Evolutionary conservation across 1,139 yeast species (phyloP), one percentile per base, ranked within the genome.

Genomic region (Nakaseomyces nivariensis): DNA sequence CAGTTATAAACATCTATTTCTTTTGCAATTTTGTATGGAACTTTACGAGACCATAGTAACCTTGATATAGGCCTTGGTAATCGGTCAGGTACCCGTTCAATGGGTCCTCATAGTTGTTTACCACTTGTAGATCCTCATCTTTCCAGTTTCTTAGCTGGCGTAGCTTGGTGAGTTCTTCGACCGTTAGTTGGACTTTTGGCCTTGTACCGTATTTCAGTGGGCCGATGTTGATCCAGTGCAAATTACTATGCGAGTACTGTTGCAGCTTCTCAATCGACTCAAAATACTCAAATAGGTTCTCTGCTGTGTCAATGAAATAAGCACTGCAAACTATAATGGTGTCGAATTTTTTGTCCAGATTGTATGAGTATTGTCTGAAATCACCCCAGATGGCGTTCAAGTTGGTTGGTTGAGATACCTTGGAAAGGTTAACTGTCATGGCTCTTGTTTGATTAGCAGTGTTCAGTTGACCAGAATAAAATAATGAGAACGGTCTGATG

Each of bases 131-230:
- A 31, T 49, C 36, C 0, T 75, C 54, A 51, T 83, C 81, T 17
- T 62, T 63, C 94, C 95, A 88, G 0, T 90, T 90, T 67, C 81
- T 70, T 1, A 69, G 50, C 26, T 63, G 54, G 37, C 89, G 69
- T 10, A 84, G 60, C n/a, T 63, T 57, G 13, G 68, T 63, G 45
- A 88, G 62, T 60, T 88, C 96, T 22, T 81, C 81, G 22, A 77
- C 71, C 33, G 80, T 82, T 29, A 86, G 69, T 63, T 87, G 95
- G 1, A 82, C 85, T 56, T 77, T 79, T 0, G 96, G 94, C 1
- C 90, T 89, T 4, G 88, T 80, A 0, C 96, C 96, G 67, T 88
- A 88, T 65, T 88, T 88, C 54, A 88, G 71, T 0, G 96, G 96
- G 0, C 96, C 96, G 22, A 79, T 74, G 62, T 88, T 88, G 54